Evolutionary conservation across 768 basidiomycete species (phyloP).

Genomic region (Auriscalpium microsporum): DNA sequence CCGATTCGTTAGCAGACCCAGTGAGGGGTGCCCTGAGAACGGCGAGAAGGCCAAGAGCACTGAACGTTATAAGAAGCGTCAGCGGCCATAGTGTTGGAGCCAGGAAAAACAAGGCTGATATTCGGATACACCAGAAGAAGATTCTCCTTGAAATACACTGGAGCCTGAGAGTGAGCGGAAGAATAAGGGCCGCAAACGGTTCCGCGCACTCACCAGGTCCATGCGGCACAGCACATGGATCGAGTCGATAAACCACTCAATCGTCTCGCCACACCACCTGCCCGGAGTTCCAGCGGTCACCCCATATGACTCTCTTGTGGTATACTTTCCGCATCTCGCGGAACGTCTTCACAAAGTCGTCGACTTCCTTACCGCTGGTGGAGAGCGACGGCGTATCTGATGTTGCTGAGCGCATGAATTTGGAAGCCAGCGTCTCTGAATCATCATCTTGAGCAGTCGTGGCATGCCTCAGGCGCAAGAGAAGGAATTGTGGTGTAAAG

Average conservation of each 20-base stretch:
- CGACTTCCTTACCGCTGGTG: slow-evolving; percentile 48
- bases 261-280: slow-evolving; percentile 83
- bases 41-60: no score
- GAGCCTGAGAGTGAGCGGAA: background rate
- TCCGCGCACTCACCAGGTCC: background rate
- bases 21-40: no score
- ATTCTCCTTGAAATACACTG: background rate
- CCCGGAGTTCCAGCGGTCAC: slow-evolving; percentile 76
- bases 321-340: slow-evolving; percentile 83
- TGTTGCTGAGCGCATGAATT: slow-evolving; percentile 57
- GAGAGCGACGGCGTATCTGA: slow-evolving; percentile 13
- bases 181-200: background rate
- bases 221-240: background rate
- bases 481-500: slow-evolving; percentile 79
- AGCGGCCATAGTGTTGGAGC: no score
- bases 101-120: background rate
- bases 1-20: no score
- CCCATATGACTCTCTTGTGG: slow-evolving; percentile 89
- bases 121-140: background rate
- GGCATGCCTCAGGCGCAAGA: slow-evolving; percentile 80
- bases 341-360: slow-evolving; percentile 83
- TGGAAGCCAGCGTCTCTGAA: slow-evolving; percentile 77
- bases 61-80: no score
- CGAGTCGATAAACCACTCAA: slow-evolving; percentile 14
- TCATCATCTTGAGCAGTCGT: slow-evolving; percentile 85